Evolutionary conservation across 495 filamentous ascomycete genomes (phyloP), one percentile per base, ranked within the genome.

Genomic region (Friedmanniomyces endolithicus): DNA sequence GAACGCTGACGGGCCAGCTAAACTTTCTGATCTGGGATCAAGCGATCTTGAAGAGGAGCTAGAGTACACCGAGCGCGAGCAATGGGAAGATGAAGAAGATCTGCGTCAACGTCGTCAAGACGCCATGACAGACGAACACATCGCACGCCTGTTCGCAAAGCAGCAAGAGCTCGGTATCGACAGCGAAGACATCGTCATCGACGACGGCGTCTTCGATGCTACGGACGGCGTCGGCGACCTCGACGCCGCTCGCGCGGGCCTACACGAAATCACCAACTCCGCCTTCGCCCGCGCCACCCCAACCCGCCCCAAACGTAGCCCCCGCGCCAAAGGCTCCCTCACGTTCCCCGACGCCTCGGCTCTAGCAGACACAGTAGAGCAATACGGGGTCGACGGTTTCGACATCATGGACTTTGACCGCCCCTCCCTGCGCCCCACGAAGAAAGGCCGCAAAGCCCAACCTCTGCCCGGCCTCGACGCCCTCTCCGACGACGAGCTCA

Each of bases 341-440:
- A 51, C 3, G 20, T 84, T 80, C 54, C 76, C 81, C 25, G 79
- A 76, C 39, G 83, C 81, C 14, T 74, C 71, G 16, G 68, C 74
- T 12, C 77, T 89, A 55, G 84, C 83, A 0, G 82, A 90, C 63
- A 79, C 80, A 0, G 67, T 81, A 12, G 75, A 81, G 31, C 75
- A 74, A 1, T 89, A 90, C 61, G 80, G 83, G 59, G 55, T 45
- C 4, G 7, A 55, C n/a, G 83, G 78, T 24, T 80, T 95, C 57
- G 88, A 95, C 63, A 72, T 92, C 27, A 87, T 88, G 80, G 88
- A 92, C 58, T 86, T 84, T 66, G 75, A 84, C 22, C 76, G 81
- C n/a, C 81, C 74, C 6, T 81, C 76, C 50, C 53, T 80, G 20
- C 72, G 71, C 44, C 74, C 70, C 35, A 79, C 75, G 58, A 60